Evolutionary conservation across 2,329 filamentous ascomycete genomes (phyloP), one percentile per base, ranked within the genome.

Genomic region (Colletotrichum sp.): DNA sequence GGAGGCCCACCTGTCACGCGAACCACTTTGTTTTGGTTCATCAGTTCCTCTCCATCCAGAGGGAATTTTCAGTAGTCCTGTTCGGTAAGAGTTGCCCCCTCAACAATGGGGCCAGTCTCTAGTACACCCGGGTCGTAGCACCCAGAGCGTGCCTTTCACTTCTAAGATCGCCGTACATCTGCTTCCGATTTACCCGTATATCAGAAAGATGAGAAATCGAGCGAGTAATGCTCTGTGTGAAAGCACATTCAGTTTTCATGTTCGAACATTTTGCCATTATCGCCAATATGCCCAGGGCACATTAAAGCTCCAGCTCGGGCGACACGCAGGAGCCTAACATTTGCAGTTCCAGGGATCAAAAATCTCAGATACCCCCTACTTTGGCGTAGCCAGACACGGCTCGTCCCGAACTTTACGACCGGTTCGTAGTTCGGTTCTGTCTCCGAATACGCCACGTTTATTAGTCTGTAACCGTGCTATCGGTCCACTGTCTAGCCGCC

Each of bases 171-270:
- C 5, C 39, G 19, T 48, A n/a, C 39, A 48, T n/a, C 39, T 48
- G 19, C 9, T 48, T n/a, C 39, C 19, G 9, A n/a, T n/a, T 11
- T 48, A 48, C 19, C 9, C 39, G 3, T 48, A 7, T 2, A 19
- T 5, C 39, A 44, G 8, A 19, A n/a, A 11, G 9, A n/a, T n/a
- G 9, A 48, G 39, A n/a, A n/a, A 8, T 48, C 16, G 39, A 48
- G 0, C 19, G 19, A 48, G 39, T 7, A 48, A 48, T n/a, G 19
- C 39, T n/a, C 9, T n/a, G 1, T 11, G 1, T 48, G 1, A 0
- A 48, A 7, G 19, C 19, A 48, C 19, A 6, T 22, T 4, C 9
- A n/a, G 19, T n/a, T 48, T 12, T 4, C 39, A 48, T 9, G 19
- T 3, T n/a, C 39, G 39, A 19, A n/a, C 9, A 48, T 48, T 48